These are phyloP conservation scores for Kazachstania sp. DNA, from an alignment of 1,139 yeast genomes.

Conservation along the genomic window DNA sequence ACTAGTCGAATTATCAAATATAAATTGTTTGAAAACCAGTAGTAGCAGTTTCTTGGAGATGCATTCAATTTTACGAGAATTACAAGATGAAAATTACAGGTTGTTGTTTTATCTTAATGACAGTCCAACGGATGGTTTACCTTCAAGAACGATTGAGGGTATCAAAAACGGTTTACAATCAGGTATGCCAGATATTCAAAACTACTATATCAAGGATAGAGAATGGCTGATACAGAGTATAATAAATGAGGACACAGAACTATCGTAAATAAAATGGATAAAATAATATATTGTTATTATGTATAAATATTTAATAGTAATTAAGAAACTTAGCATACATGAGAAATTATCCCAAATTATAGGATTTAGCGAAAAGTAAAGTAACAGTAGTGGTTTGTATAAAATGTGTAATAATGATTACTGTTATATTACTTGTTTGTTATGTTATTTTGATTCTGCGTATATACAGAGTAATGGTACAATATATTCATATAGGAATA, in stretches of 20 bases:
- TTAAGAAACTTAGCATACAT: not conserved
- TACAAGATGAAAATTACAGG: not conserved
- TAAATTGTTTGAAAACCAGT: constrained; percentile 5
- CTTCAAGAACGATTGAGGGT: not conserved
- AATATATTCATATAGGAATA: not conserved
- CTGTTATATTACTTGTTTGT: not conserved
- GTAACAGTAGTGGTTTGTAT: not conserved
- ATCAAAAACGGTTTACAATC: not conserved
- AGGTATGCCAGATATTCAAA: not conserved
- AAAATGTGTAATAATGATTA: not conserved
- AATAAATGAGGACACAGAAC: constrained; percentile 36
- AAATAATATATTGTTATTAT: not conserved
- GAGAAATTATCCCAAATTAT: not conserved
- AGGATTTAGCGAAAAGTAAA: not conserved
- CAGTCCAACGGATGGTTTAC: not conserved
- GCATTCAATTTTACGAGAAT: constrained; percentile 1
- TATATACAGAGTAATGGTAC: not conserved
- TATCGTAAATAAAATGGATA: constrained; percentile 1
- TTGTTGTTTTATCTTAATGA: constrained; percentile 6
- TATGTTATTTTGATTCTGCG: too few species aligned
- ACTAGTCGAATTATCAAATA: constrained; percentile 8
- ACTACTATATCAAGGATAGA: constrained; percentile 35
- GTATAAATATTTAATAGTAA: not conserved
- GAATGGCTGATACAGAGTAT: constrained; percentile 74
- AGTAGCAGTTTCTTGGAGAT: not conserved